Evolutionary conservation across 768 basidiomycete genomes (phyloP).

Genomic region (Lactarius indigo): DNA sequence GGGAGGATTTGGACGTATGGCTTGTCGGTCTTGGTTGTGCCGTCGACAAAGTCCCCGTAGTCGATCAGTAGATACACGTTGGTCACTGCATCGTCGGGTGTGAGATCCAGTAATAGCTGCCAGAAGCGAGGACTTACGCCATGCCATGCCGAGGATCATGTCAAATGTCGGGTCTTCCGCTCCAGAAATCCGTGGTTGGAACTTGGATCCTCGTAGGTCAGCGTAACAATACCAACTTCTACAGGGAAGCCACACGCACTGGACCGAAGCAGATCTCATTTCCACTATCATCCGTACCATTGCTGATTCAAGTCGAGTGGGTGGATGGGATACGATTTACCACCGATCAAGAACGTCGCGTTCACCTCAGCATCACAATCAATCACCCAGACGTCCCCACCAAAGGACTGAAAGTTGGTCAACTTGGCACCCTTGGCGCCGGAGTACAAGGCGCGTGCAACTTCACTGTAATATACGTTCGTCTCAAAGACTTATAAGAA

Average conservation of each 20-base stretch:
- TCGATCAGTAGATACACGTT: conserved; percentile 63
- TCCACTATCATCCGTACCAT: conserved; percentile 35
- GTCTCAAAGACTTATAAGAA: conserved; percentile 7
- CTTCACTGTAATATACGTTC: conserved; percentile 32
- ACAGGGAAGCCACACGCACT: conserved; percentile 19
- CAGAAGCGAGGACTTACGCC: conserved; percentile 43
- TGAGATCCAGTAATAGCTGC: background rate
- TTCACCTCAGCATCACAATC: conserved; percentile 65
- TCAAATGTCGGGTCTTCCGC: conserved; percentile 50
- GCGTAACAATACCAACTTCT: background rate
- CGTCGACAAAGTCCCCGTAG: conserved; percentile 58
- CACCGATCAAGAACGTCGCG: conserved; percentile 59
- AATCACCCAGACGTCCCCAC: conserved; percentile 53
- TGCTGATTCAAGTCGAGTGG: conserved; percentile 52
- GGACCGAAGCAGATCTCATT: conserved; percentile 35
- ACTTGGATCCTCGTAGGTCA: conserved; percentile 37
- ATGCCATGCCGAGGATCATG: conserved; percentile 69
- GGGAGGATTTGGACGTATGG: conserved; percentile 65
- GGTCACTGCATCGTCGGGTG: conserved; percentile 42
- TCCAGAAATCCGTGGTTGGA: conserved; percentile 62
- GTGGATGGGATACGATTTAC: conserved; percentile 55
- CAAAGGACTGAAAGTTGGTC: conserved; percentile 35
- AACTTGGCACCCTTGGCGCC: conserved; percentile 50
- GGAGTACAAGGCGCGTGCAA: conserved; percentile 60
- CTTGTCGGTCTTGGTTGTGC: conserved; percentile 34